A percentile compares a stretch with the other conserved stretches of the same genome.
These are phyloP conservation scores for Stramenopiles sp. DNA, from an alignment of 352 stramenopile species.

Conservation along the genomic window DNA sequence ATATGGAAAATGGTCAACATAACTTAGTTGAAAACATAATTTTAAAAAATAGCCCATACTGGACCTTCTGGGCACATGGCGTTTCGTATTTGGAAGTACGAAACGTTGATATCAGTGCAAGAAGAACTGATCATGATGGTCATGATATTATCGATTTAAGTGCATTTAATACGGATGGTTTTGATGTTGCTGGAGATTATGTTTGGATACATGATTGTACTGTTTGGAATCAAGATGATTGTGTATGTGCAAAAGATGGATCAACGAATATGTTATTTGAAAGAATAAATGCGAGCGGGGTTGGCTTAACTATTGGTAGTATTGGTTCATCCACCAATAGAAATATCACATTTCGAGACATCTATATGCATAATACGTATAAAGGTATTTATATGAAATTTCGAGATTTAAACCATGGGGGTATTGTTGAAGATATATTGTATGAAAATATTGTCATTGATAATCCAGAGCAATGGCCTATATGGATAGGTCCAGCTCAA, in stretches of 20 bases:
- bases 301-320: slow-evolving; percentile 28
- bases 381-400: slow-evolving; percentile 36
- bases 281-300: slow-evolving; percentile 23
- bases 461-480: slow-evolving; percentile 22
- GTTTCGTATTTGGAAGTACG: slow-evolving; percentile 22
- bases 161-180: slow-evolving; percentile 35
- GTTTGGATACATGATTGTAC: slow-evolving; percentile 28
- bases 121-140: slow-evolving; percentile 18
- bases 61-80: slow-evolving; percentile 20
- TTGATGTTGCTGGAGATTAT: slow-evolving; percentile 28
- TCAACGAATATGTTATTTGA: slow-evolving; percentile 31
- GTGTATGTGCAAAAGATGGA: slow-evolving; percentile 28
- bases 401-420: slow-evolving; percentile 10
- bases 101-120: slow-evolving; percentile 17
- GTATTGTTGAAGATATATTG: slow-evolving; percentile 20
- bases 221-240: slow-evolving; percentile 33
- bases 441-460: slow-evolving; percentile 34
- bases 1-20: slow-evolving; percentile 15
- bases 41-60: slow-evolving; percentile 27
- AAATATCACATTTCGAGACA: slow-evolving; percentile 33
- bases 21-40: slow-evolving; percentile 27
- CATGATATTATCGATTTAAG: slow-evolving; percentile 27
- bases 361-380: slow-evolving; percentile 23
- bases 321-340: slow-evolving; percentile 22
- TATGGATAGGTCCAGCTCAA: slow-evolving; percentile 34